Evolutionary conservation across 345 rosid species (phyloP).

Genomic region (Cardamine resedifolia): DNA sequence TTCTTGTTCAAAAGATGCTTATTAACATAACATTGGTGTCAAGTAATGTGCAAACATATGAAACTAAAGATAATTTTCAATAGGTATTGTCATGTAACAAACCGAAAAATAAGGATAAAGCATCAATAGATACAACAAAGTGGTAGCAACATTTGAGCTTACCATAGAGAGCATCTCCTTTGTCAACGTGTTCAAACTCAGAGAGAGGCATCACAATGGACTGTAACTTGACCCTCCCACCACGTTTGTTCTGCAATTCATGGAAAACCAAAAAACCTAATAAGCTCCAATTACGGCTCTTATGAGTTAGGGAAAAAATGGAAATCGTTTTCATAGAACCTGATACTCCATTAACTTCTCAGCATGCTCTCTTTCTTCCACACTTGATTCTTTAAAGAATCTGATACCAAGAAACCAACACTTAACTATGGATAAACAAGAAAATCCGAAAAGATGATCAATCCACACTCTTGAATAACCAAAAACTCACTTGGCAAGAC

Average conservation of each 20-base stretch:
- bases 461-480: not conserved
- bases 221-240: slow-evolving; percentile 82
- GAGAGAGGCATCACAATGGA: slow-evolving; percentile 65
- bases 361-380: slow-evolving; percentile 94
- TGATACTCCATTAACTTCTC: slow-evolving; percentile 92
- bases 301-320: not conserved
- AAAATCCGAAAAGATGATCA: not conserved
- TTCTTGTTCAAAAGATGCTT: not conserved
- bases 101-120: not conserved
- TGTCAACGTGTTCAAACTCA: slow-evolving; percentile 84
- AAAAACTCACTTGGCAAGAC: slow-evolving; percentile 79
- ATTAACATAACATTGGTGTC: not conserved
- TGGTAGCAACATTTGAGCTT: slow-evolving; percentile 18
- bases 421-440: not conserved
- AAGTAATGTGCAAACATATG: not conserved
- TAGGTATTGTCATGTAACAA: not conserved
- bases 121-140: not conserved
- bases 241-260: slow-evolving; percentile 73
- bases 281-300: not conserved
- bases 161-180: slow-evolving; percentile 95
- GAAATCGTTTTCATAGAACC: slow-evolving; percentile 41
- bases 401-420: slow-evolving; percentile 38
- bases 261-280: not conserved
- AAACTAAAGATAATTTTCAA: not conserved
- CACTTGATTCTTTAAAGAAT: slow-evolving; percentile 90